Conservation (phyloP, 176 grass and related monocot genomes). For the Triticum turgidum region DNA sequence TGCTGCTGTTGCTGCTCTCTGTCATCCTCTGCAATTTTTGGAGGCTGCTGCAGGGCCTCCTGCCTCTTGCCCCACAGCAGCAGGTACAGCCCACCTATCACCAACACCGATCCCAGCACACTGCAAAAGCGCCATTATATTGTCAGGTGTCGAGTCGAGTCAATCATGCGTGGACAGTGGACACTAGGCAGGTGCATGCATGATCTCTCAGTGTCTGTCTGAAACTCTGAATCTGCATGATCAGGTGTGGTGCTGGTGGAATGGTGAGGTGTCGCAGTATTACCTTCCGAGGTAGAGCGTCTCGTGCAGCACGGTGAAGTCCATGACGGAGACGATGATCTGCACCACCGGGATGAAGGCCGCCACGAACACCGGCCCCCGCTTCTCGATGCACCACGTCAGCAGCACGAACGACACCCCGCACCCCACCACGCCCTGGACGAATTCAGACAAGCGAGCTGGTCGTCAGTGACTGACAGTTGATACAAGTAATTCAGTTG, state of each 20-base stretch:
- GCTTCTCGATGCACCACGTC: slow-evolving; percentile 93
- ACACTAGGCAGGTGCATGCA: background rate
- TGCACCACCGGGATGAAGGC: slow-evolving; percentile 93
- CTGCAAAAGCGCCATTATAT: slow-evolving; percentile 8
- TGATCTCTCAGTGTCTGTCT: too few species aligned
- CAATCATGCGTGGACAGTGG: background rate
- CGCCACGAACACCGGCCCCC: slow-evolving; percentile 72
- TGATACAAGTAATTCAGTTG: background rate
- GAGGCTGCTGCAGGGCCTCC: slow-evolving; percentile 42
- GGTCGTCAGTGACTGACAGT: background rate
- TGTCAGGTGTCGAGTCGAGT: background rate
- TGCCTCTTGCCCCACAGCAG: slow-evolving; percentile 88
- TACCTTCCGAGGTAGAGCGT: slow-evolving; percentile 88
- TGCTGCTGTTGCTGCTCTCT: slow-evolving; percentile 41
- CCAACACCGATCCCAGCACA: slow-evolving; percentile 63
- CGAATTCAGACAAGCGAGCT: too few species aligned
- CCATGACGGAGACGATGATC: slow-evolving; percentile 80
- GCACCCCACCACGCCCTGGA: slow-evolving; percentile 77
- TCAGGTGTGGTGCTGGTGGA: background rate
- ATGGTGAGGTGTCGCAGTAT: background rate
- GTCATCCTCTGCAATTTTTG: slow-evolving; percentile 41
- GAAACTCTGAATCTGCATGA: background rate
- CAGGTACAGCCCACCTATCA: slow-evolving; percentile 76
- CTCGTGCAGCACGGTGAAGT: slow-evolving; percentile 73
- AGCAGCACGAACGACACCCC: slow-evolving; percentile 70